Base-by-base conservation (phyloP, 2,329 filamentous ascomycete genomes). In the Orbilia javanica region DNA sequence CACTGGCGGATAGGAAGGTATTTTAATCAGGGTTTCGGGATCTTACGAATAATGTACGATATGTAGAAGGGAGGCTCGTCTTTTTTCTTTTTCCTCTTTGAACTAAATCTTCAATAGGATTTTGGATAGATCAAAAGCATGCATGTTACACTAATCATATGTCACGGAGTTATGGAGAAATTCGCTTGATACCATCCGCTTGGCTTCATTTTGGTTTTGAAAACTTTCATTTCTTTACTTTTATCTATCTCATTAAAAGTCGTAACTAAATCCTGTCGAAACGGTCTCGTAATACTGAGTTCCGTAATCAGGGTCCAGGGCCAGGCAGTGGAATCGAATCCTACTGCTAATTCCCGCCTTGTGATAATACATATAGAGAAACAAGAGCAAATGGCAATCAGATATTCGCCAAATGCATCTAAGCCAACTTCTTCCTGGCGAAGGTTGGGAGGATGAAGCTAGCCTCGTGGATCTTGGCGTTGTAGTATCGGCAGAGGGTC, bases 401-500 rank as follows among this genome's bases (percentile, higher is more conserved):
- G 1, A 60, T 27, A 27, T 15, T 27, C 11, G 11, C 55, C 27
- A 60, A 13, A 60, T 25, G 31, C 46, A 20, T 42, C 83, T 85
- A 82, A 84, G 79, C 87, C 42, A 78, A 50, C 62, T 72, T 31
- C 89, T 95, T 91, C 85, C 93, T 90, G 75, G 95, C 95, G 85
- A 98, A 99, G 84, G 90, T 97, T 79, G 96, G 96, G 84, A 99
- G 88, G 80, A 98, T 86, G 85, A 98, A 99, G 85, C 91, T 90
- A 79, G 96, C 95, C 88, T 94, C 91, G 89, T 99, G 96, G 84
- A 99, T 95, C 84, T 96, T 93, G 84, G 93, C 89, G 88, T 94
- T 98, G 89, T 99, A 99, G 90, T 99, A 99, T 85, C 89, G 90
- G 92, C 93, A 97, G 83, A 95, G 88, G 86, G 93, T 91, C 84